phyloP scores from a whole-genome alignment of 2,329 filamentous ascomycete species.

The Talaromyces albobiverticillius region DNA sequence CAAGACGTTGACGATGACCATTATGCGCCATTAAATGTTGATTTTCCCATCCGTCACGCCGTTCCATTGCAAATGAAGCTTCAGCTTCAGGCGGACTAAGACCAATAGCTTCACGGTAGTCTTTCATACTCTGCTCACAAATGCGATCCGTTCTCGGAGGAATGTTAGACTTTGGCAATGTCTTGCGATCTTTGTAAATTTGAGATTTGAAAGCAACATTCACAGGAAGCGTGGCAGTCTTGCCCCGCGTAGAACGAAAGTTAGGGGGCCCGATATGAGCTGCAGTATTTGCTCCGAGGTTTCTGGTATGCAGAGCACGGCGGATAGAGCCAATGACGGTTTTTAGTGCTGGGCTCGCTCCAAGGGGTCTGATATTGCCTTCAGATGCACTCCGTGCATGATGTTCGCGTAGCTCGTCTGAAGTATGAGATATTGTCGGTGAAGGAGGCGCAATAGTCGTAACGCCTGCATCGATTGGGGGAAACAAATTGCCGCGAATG shows the following conservation, averaged over 20 bases:
- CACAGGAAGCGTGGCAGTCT: slow-evolving; percentile 41
- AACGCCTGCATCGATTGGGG: slow-evolving; percentile 78
- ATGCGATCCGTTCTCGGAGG: slow-evolving; percentile 75
- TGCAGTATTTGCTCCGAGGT: slow-evolving; percentile 31
- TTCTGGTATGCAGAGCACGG: slow-evolving; percentile 68
- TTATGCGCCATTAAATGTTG: slow-evolving; percentile 18
- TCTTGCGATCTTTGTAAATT: slow-evolving; percentile 39
- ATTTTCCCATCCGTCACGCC: slow-evolving; percentile 3
- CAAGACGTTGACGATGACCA: slow-evolving; percentile 31
- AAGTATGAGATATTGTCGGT: slow-evolving; percentile 33
- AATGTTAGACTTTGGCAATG: slow-evolving; percentile 34
- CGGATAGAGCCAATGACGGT: slow-evolving; percentile 84
- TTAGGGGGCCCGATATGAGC: slow-evolving; percentile 35
- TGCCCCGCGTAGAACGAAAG: slow-evolving; percentile 32
- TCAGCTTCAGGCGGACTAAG: slow-evolving; percentile 51
- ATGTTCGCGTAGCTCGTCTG: slow-evolving; percentile 21
- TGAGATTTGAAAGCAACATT: slow-evolving; percentile 47
- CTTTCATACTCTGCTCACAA: slow-evolving; percentile 72
- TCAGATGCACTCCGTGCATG: slow-evolving; percentile 31
- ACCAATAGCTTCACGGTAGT: slow-evolving; percentile 72
- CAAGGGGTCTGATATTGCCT: slow-evolving; percentile 23
- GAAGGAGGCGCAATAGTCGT: slow-evolving; percentile 59
- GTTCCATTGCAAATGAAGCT: slow-evolving; percentile 19
- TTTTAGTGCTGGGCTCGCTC: slow-evolving; percentile 66
- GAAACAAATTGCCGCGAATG: slow-evolving; percentile 80